Base-by-base conservation (phyloP, 352 stramenopile species). In the Globisporangium parvum region DNA sequence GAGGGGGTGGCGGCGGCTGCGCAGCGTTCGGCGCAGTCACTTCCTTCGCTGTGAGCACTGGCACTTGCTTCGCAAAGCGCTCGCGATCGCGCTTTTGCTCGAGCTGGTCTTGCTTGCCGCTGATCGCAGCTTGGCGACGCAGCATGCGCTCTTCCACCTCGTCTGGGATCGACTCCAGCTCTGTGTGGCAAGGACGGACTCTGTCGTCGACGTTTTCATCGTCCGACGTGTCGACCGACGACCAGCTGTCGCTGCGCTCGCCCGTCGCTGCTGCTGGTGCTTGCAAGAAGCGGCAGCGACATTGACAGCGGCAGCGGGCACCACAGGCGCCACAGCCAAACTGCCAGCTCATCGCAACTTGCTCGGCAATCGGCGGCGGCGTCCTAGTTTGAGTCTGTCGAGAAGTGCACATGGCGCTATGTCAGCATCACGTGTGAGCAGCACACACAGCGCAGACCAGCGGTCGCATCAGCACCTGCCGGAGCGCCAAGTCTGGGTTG, bases 91-190 rank as follows among this genome's bases (percentile, higher is more conserved):
- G 80, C 42, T 79, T 71, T 42, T 93, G 82, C 56, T 95, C 82
- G 57, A 92, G 77, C 47, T 85, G 66, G 44, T 95, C 85, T 44
- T 90, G 80, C 51, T 92, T 93, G 47, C 85, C 85, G 61, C 85
- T 93, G 63, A 91, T 85, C 39, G 80, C 80, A 31, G 77, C 80
- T 55, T 91, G 72, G 1, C 82, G 79, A 47, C 85, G 85, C 14
- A 77, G 63, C 76, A 95, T 87, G 41, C 83, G 73, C 61, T 90
- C 65, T 51, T 88, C 86, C 70, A 95, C 87, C 67, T 93, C 77
- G 47, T 95, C 80, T 33, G 79, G 75, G 35, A 91, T 88, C 4
- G 84, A 85, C 35, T n/a, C n/a, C 26, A 31, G 26, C 26, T 2
- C 26, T 31, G 3, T 31, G 26, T 31, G 26, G 26, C 26, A 31